Conservation (phyloP, 495 filamentous ascomycete genomes). For the Glutinoglossum americanum region DNA sequence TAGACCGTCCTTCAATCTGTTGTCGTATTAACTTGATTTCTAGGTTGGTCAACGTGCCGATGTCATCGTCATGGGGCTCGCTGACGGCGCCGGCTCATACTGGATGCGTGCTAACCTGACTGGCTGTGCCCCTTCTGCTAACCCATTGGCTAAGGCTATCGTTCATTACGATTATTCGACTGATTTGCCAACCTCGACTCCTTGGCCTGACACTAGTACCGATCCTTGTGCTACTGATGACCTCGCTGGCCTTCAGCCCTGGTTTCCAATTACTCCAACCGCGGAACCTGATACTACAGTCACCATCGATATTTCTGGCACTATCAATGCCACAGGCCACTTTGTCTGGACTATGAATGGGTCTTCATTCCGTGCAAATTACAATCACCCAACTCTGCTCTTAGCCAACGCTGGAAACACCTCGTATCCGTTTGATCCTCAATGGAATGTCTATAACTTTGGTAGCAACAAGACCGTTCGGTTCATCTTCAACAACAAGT, state of each 20-base stretch:
- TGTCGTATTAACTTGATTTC: neutral
- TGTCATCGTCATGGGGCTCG: neutral
- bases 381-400: constrained; percentile 35
- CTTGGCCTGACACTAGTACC: neutral
- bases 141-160: constrained; percentile 14
- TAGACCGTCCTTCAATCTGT: neutral
- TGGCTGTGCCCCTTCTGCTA: constrained; percentile 1
- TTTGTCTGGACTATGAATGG: constrained; percentile 35
- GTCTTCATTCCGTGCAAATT: constrained; percentile 31
- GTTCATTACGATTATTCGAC: constrained; percentile 22
- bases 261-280: constrained; percentile 24
- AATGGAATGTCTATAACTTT: constrained; percentile 35
- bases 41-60: constrained; percentile 2
- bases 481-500: constrained; percentile 32
- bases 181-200: constrained; percentile 1
- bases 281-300: constrained; percentile 25
- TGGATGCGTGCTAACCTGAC: constrained; percentile 4
- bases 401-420: constrained; percentile 18
- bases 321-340: constrained; percentile 27
- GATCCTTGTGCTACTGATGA: constrained; percentile 16
- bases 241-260: constrained; percentile 26
- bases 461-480: constrained; percentile 30
- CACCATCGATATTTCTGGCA: constrained; percentile 26
- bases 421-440: constrained; percentile 21
- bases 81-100: neutral